Evolutionary conservation across 2,329 filamentous ascomycete genomes (phyloP).

Genomic region (Calonectria pseudoreteaudii): DNA sequence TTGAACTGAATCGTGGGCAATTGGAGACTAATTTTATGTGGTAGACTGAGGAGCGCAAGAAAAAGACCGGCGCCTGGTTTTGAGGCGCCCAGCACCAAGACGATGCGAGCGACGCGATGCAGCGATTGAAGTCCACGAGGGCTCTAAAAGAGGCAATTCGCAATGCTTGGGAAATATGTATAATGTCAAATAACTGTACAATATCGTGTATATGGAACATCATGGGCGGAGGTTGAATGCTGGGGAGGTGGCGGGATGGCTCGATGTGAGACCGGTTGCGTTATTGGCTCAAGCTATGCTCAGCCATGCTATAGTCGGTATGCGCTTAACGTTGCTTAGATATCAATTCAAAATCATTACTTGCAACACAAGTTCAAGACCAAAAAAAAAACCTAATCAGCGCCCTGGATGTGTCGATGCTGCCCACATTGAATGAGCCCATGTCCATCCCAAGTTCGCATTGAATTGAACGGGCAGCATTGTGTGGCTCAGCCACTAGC

Average conservation of each 20-base stretch:
- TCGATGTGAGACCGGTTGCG: neutral
- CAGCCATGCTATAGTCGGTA: neutral
- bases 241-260: neutral
- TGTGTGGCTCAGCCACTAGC: slow-evolving; percentile 24
- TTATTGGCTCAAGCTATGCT: neutral
- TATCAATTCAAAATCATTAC: neutral
- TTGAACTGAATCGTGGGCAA: neutral
- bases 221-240: neutral
- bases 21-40: neutral
- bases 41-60: slow-evolving; percentile 50
- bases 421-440: neutral
- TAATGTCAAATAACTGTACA: slow-evolving; percentile 23
- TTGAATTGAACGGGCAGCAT: neutral
- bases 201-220: slow-evolving; percentile 12
- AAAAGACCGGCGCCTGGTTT: slow-evolving; percentile 44
- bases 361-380: neutral
- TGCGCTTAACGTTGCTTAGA: neutral
- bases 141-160: neutral
- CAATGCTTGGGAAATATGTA: slow-evolving; percentile 2
- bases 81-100: slow-evolving; percentile 14
- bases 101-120: neutral
- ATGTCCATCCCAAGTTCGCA: neutral
- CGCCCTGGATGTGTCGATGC: neutral
- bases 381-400: too few species aligned
- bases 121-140: neutral